A percentile compares a stretch with the other conserved stretches of the same genome.
phyloP scores from a whole-genome alignment of 805 yeast genomes.

The Pichia paraexigua region DNA sequence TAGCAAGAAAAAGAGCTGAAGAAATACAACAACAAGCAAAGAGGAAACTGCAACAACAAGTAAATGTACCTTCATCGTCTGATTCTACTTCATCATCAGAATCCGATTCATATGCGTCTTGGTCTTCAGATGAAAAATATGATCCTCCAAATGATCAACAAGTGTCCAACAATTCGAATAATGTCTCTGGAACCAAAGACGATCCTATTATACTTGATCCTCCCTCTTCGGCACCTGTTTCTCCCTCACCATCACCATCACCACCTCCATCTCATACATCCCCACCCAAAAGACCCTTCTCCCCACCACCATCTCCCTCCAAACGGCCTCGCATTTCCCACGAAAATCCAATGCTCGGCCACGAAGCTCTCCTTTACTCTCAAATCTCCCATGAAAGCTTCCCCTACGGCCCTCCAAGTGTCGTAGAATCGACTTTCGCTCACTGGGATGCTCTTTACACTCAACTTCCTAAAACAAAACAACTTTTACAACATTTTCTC shows the following conservation, averaged over 20 bases:
- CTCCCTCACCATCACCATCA: neutral
- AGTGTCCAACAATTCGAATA: neutral
- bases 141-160: neutral
- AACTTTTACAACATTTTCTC: neutral
- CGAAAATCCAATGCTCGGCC: neutral
- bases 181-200: neutral
- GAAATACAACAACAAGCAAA: slow-evolving; percentile 7
- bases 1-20: slow-evolving; percentile 1
- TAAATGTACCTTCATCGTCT: neutral
- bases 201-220: neutral
- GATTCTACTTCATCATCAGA: neutral
- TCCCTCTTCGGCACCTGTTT: neutral
- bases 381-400: neutral
- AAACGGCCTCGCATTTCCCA: neutral
- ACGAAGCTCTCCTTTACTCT: neutral
- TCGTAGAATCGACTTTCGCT: neutral
- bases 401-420: neutral
- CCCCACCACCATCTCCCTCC: neutral
- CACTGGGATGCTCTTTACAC: neutral
- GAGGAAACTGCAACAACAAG: neutral
- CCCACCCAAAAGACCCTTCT: neutral
- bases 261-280: neutral
- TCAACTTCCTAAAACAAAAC: neutral
- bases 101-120: neutral
- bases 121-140: neutral